A percentile compares a stretch with the other conserved stretches of the same genome.
Evolutionary conservation across 2,329 filamentous ascomycete genomes (phyloP).

Genomic region (Kalaharituber pfeilii): DNA sequence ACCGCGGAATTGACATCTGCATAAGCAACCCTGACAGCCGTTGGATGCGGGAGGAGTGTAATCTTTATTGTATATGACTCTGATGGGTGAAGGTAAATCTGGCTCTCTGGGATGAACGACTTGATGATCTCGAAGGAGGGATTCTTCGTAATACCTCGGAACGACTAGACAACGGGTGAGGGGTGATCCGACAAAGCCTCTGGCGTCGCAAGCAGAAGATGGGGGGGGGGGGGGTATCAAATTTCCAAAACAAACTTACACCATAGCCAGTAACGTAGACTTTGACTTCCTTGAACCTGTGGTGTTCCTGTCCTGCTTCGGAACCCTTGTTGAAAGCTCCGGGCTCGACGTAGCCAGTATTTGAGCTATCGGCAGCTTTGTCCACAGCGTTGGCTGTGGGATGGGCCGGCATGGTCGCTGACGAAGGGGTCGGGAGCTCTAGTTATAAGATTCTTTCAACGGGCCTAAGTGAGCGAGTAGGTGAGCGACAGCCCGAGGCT

Average conservation of each 20-base stretch:
- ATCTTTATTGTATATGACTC: constrained; percentile 24
- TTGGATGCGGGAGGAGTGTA: constrained; percentile 36
- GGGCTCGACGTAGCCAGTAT: too few relatives aligned
- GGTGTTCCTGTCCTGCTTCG: too few relatives aligned
- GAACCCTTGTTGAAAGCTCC: too few relatives aligned
- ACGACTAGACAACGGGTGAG: constrained; percentile 45
- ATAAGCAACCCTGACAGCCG: constrained; percentile 56
- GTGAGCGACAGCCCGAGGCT: too few relatives aligned
- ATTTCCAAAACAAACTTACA: neutral
- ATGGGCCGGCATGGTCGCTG: too few relatives aligned
- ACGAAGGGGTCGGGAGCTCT: too few relatives aligned
- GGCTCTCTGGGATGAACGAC: constrained; percentile 42
- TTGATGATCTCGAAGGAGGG: constrained; percentile 65
- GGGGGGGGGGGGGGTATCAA: constrained; percentile 20
- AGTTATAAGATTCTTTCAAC: too few relatives aligned
- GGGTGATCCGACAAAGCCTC: too few relatives aligned
- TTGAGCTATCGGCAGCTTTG: too few relatives aligned
- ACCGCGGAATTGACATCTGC: constrained; percentile 44
- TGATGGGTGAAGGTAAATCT: constrained; percentile 19
- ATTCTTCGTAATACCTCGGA: constrained; percentile 56
- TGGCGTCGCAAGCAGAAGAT: neutral
- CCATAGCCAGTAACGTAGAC: neutral
- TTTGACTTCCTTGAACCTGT: neutral
- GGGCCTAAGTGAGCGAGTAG: too few relatives aligned
- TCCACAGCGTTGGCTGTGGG: too few relatives aligned